These are phyloP conservation scores for Nitzschia sp. DNA, from an alignment of 108 stramenopile genomes.

Conservation along the genomic window DNA sequence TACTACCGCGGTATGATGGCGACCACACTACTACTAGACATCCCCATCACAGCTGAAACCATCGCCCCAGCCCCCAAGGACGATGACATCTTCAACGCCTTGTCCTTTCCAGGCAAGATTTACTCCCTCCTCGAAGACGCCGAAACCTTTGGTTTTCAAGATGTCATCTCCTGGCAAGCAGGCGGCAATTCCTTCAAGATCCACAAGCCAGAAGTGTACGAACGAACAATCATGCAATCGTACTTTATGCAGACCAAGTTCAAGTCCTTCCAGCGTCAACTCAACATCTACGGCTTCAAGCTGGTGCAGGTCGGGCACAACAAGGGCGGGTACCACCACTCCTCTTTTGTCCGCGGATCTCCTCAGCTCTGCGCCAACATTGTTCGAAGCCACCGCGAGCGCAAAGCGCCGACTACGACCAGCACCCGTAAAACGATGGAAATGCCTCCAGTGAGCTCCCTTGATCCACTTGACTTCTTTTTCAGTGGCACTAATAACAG, in stretches of 20 bases:
- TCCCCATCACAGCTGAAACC: too few species aligned
- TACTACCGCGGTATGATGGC: background rate
- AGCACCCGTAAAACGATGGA: background rate
- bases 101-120: background rate
- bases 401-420: background rate
- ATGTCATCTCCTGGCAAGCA: constrained; percentile 46
- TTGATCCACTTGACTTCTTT: too few species aligned
- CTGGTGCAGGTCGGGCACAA: constrained; percentile 21
- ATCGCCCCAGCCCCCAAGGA: too few species aligned
- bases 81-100: background rate
- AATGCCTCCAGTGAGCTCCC: too few species aligned
- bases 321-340: constrained; percentile 38
- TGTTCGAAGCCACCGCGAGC: background rate
- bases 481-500: too few species aligned
- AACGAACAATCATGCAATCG: constrained; percentile 1
- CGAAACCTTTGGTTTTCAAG: constrained; percentile 24
- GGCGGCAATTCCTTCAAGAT: constrained; percentile 17
- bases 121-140: constrained; percentile 10
- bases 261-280: constrained; percentile 38
- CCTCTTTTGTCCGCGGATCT: constrained; percentile 26
- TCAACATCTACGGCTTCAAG: constrained; percentile 37
- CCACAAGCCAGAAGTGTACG: constrained; percentile 10
- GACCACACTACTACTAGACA: background rate
- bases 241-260: constrained; percentile 36
- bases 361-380: constrained; percentile 5